Base-by-base conservation (phyloP, 139 green algal species). In the Asterochloris erici region DNA sequence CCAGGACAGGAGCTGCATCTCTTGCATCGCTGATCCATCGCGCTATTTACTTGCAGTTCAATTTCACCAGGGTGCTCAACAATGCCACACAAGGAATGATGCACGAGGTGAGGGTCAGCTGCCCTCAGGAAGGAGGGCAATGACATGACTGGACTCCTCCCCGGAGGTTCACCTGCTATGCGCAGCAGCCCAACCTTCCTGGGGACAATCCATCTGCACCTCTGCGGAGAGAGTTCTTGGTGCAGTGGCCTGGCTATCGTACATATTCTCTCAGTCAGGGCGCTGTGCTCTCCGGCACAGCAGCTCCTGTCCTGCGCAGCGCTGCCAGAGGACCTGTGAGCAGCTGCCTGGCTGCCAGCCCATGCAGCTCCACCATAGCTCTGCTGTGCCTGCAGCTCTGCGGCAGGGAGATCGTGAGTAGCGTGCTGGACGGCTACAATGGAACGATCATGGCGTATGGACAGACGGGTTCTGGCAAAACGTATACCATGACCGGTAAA, bases 381-480 rank as follows among this genome's bases (percentile, higher is more conserved):
- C 38, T 54, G 38, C 38, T 83, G 10, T 84, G 82, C 0, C 14
- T 66, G n/a, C 75, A 92, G 62, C 91, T 97, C 10, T 97, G 95
- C 70, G 84, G 23, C 10, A 75, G 74, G 62, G 77, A 73, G 15
- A 76, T 85, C 19, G 82, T 85, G 14, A 69, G 28, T 66, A 70
- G 63, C 38, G 90, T 96, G 60, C 73, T 97, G 47, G 82, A 88
- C 0, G 93, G 93, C 0, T 96, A 95, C 88, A 96, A 96, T 79
- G 92, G 89, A 61, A 96, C 92, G 0, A 85, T 97, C 38, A 90
- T 96, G 84, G 92, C 92, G 0, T 97, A 96, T 82, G 93, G 93
- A 1, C 88, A 87, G 79, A 91, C 90, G 84, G 93, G 93, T 47
- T 91, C 93, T 24, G 93, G 93, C 61, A 97, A 97, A 81, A 97